Base-by-base conservation (phyloP, 345 rosid genomes). In the Syzygium oleosum region DNA sequence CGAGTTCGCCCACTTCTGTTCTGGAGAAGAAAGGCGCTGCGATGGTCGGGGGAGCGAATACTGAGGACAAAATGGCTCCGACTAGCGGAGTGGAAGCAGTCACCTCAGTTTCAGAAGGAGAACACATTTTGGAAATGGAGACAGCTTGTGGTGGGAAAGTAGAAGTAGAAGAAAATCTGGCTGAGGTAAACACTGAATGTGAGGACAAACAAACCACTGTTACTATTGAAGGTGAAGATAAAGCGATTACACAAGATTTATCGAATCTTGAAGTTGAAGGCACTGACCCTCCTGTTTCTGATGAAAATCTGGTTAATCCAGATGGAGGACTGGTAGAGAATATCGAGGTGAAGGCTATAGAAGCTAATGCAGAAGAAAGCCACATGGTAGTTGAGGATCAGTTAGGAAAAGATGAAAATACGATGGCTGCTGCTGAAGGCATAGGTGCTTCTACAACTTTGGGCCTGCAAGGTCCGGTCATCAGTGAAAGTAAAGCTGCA, bases 81-180 rank as follows among this genome's bases (percentile, higher is more conserved):
- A 46, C 87, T 85, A 58, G 73, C 63, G 87, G 88, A 83, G 52
- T 14, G 84, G 73, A 77, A 84, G 61, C 85, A 88, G 88, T 86
- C 38, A 9, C 80, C 80, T 73, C 80, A 73, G 80, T 73, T 73
- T 73, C 80, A 65, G 88, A 83, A 41, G 89, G 43, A n/a, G 56
- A 86, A 46, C 85, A 86, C 41, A 87, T 88, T 85, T 92, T 91
- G 85, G 89, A 61, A 89, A 92, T 88, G 83, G 91, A 91, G 63
- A 90, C 85, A 80, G 92, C 52, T 63, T 10, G 68, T 86, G 84
- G n/a, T 25, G 80, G 41, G 46, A 65, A 49, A 63, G 89, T 88
- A 23, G 87, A 83, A 43, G 68, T 46, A 79, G 54, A 65, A 73
- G n/a, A 41, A 16, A 19, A 25, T n/a, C 43, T 31, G 52, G 61